Base-by-base conservation (phyloP, 2,329 filamentous ascomycete species). In the Drechslerella dactyloides region DNA sequence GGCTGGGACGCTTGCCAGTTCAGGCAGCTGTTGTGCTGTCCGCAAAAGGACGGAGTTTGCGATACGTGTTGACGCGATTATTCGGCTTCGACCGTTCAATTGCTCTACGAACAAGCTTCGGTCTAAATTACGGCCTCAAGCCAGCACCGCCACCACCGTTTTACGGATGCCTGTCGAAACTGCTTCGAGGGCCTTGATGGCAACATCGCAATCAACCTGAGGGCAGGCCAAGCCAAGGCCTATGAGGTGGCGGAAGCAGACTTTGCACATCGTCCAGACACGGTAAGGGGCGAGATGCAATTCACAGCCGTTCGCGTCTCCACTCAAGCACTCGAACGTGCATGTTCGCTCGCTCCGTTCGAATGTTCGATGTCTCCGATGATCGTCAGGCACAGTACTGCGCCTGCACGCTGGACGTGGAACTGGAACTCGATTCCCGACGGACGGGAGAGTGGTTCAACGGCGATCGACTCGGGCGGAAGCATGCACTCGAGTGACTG, bases 71-170 rank as follows among this genome's bases (percentile, higher is more conserved):
- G 8, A 33, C 27, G 27, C 27, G 27, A 33, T 33, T 15, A 17
- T 19, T 21, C 19, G 15, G 21, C 37, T 15, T 42, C 11, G 11
- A 42, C 13, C 5, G 5, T 42, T 48, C 44, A 48, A 17, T 19
- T 48, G 27, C 27, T 48, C 44, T 17, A 48, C 44, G 44, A 10
- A 3, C 44, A 13, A 17, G 15, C 27, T 42, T 13, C 13, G 7
- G 44, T 48, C 44, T 19, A 21, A 19, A 17, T 5, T 21, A 15
- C 17, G 19, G 19, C 17, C 44, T 48, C 19, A 48, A 19, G 5
- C 19, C 17, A 48, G n/a, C 44, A 48, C 44, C 44, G 44, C 44
- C 44, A 48, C 44, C 44, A 48, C 44, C 8, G 44, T 48, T 48
- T 48, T 48, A 23, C 44, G 17, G 11, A 48, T 48, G 44, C 44